phyloP scores from a whole-genome alignment of 1,284 basidiomycete genomes.

The Neonothopanus nambi region DNA sequence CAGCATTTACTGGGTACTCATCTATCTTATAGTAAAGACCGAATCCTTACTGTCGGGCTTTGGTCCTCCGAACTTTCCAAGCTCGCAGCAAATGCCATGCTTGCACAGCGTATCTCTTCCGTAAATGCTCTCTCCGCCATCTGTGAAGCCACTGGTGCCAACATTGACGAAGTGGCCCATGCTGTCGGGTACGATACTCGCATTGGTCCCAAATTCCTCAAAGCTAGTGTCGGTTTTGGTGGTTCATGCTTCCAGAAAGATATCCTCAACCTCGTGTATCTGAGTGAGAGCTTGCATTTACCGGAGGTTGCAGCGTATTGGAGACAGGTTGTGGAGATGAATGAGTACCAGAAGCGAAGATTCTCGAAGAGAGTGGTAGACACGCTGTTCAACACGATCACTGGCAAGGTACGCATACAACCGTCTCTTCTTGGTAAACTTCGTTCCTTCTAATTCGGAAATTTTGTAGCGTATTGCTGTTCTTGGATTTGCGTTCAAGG shows the following conservation, averaged over 20 bases:
- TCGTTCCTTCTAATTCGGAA: conserved; percentile 14
- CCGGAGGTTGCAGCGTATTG: conserved; percentile 99
- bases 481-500: conserved; percentile 96
- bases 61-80: conserved; percentile 99
- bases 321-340: conserved; percentile 93
- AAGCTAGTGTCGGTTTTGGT: conserved; percentile 95
- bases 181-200: conserved; percentile 94
- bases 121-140: conserved; percentile 98
- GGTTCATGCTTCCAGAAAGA: conserved; percentile 99
- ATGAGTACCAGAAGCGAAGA: conserved; percentile 92
- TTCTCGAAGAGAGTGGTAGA: conserved; percentile 92
- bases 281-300: conserved; percentile 90
- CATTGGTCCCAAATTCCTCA: conserved; percentile 94
- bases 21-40: conserved; percentile 50
- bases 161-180: conserved; percentile 96
- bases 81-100: conserved; percentile 98
- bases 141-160: conserved; percentile 98
- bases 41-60: conserved; percentile 92
- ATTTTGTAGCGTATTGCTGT: conserved; percentile 85
- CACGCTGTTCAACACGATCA: conserved; percentile 97
- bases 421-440: conserved; percentile 21
- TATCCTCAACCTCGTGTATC: conserved; percentile 97
- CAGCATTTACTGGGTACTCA: conserved; percentile 1
- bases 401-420: conserved; percentile 71
- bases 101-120: conserved; percentile 97